Conservation (phyloP, 2,329 filamentous ascomycete species). For the Thermoascus crustaceus region DNA sequence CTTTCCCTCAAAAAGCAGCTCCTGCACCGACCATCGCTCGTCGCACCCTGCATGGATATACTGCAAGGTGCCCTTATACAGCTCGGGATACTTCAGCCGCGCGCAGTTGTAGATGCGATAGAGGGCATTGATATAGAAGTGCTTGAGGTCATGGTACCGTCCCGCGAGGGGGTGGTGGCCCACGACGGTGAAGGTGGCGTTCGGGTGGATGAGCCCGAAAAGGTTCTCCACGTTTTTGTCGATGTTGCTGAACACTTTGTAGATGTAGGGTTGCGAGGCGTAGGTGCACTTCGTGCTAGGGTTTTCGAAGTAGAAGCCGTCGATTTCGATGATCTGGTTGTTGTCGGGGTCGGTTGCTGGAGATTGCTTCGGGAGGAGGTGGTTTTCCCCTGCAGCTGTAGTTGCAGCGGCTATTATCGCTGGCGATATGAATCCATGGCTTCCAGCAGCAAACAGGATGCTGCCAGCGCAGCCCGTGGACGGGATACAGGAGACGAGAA, state of each 20-base stretch:
- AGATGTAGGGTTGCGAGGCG: constrained; percentile 24
- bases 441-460: too few species aligned
- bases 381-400: background rate
- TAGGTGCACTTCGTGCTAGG: constrained; percentile 23
- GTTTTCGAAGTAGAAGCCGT: constrained; percentile 25
- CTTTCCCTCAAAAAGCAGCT: constrained; percentile 22
- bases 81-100: constrained; percentile 17
- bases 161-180: constrained; percentile 27
- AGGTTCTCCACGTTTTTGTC: constrained; percentile 25
- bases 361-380: background rate
- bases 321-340: constrained; percentile 1
- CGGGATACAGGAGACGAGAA: too few species aligned
- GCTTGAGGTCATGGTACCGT: constrained; percentile 22
- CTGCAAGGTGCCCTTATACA: constrained; percentile 22
- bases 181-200: constrained; percentile 25
- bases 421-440: too few species aligned
- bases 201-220: constrained; percentile 24
- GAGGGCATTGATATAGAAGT: constrained; percentile 28
- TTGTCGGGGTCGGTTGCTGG: background rate
- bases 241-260: constrained; percentile 24
- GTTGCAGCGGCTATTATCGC: too few species aligned
- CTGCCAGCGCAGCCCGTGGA: too few species aligned
- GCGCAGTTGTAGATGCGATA: constrained; percentile 15
- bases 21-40: constrained; percentile 24
- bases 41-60: constrained; percentile 27